Conservation (phyloP, 1,284 basidiomycete species). For the Inonotus hispidus region DNA sequence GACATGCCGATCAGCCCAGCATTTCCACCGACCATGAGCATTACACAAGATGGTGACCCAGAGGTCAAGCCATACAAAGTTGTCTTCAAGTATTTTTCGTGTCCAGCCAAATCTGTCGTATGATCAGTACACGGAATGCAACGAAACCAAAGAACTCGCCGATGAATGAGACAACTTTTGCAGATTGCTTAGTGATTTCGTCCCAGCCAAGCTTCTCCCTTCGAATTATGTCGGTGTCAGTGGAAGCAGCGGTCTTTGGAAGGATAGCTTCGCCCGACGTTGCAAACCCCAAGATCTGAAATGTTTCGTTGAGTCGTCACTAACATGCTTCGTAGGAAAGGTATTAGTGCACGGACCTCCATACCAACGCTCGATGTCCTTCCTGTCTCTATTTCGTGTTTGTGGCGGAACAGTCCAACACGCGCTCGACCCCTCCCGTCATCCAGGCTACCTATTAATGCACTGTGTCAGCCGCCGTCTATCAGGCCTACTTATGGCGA, state of each 20-base stretch:
- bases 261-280: conserved; percentile 72
- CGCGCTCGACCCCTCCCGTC: conserved; percentile 94
- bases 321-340: conserved; percentile 1
- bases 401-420: conserved; percentile 91
- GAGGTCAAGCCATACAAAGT: conserved; percentile 95
- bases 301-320: not conserved
- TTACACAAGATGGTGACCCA: conserved; percentile 91
- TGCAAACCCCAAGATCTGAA: conserved; percentile 81
- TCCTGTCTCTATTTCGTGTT: conserved; percentile 96
- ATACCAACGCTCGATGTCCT: conserved; percentile 93
- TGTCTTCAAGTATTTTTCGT: conserved; percentile 88
- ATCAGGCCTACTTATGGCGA: conserved; percentile 19
- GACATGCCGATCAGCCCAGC: conserved; percentile 97
- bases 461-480: conserved; percentile 27
- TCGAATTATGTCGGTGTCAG: conserved; percentile 58
- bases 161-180: conserved; percentile 95
- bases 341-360: conserved; percentile 54
- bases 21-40: conserved; percentile 95
- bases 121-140: not conserved
- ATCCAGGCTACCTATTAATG: conserved; percentile 71
- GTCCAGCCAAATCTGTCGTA: conserved; percentile 77
- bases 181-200: conserved; percentile 85
- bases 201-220: conserved; percentile 93
- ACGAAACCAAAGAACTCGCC: conserved; percentile 39
- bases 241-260: conserved; percentile 46